Conservation (phyloP, 768 basidiomycete species). For the Rhodotorula toruloides region DNA sequence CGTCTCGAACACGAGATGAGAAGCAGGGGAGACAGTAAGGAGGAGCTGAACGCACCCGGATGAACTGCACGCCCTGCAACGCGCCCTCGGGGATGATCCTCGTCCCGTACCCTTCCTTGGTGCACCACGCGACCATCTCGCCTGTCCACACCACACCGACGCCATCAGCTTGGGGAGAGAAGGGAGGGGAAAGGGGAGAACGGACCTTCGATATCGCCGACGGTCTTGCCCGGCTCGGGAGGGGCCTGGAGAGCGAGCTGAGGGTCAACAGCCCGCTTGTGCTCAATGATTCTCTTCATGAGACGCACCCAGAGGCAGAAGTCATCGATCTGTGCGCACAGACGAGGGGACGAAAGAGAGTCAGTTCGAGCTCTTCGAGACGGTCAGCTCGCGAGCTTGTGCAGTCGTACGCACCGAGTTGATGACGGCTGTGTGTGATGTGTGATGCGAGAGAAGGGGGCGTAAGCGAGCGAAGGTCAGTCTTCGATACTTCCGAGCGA, state of each 20-base stretch:
- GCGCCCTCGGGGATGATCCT: slow-evolving; percentile 67
- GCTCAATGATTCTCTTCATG: too few species aligned
- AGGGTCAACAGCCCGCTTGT: too few species aligned
- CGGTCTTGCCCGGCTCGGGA: slow-evolving; percentile 25
- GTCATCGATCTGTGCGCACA: not conserved
- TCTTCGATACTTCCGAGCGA: too few species aligned
- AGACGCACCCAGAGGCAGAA: slow-evolving; percentile 4
- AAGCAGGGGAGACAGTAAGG: not conserved
- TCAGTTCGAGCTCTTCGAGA: not conserved
- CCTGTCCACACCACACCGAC: slow-evolving; percentile 1
- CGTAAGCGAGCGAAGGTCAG: too few species aligned
- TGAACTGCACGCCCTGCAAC: slow-evolving; percentile 61
- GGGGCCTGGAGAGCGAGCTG: slow-evolving; percentile 27
- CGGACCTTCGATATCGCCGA: slow-evolving; percentile 40
- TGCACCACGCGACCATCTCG: slow-evolving; percentile 46
- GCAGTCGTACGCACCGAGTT: slow-evolving; percentile 38
- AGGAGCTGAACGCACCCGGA: slow-evolving; percentile 39
- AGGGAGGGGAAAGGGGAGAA: not conserved
- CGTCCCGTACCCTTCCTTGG: slow-evolving; percentile 57
- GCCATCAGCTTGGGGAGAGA: not conserved
- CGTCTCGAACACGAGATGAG: too few species aligned
- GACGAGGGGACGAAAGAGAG: not conserved
- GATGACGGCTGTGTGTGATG: slow-evolving; percentile 41
- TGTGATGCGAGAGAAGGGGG: not conserved
- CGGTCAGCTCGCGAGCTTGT: not conserved